These are phyloP conservation scores for Fraxinus platypoda DNA, from an alignment of 305 asterid species.

Conservation along the genomic window DNA sequence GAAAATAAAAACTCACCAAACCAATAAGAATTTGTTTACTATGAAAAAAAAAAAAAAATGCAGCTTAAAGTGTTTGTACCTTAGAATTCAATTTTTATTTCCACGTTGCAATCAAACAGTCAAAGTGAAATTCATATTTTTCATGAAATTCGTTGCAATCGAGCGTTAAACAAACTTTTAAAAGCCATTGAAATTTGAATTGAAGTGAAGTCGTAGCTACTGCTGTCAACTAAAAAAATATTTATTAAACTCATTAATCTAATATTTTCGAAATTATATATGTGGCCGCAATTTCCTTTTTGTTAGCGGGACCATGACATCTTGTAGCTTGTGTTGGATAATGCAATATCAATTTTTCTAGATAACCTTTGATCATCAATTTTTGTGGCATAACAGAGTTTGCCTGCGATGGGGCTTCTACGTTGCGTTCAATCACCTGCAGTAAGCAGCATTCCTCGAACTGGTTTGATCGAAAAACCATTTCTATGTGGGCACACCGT, in stretches of 20 bases:
- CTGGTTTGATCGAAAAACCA: constrained; percentile 43
- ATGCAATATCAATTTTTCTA: constrained; percentile 11
- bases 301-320: constrained; percentile 32
- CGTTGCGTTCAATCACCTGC: constrained; percentile 51
- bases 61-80: too few species aligned
- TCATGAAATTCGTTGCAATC: too few species aligned
- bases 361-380: constrained; percentile 11
- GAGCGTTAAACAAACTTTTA: too few species aligned
- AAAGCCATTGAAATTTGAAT: not conserved
- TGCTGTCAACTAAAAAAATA: too few species aligned
- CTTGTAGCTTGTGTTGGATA: constrained; percentile 21
- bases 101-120: too few species aligned
- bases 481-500: constrained; percentile 43
- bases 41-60: too few species aligned
- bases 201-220: too few species aligned
- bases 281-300: constrained; percentile 37
- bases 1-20: too few species aligned
- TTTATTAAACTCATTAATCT: too few species aligned
- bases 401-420: constrained; percentile 48
- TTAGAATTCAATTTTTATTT: too few species aligned
- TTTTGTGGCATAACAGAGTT: constrained; percentile 3
- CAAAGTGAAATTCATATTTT: too few species aligned
- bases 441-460: constrained; percentile 46
- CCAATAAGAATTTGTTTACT: too few species aligned
- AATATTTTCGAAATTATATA: not conserved